phyloP scores from a whole-genome alignment of 768 basidiomycete genomes.

The Baorangia bicolor region DNA sequence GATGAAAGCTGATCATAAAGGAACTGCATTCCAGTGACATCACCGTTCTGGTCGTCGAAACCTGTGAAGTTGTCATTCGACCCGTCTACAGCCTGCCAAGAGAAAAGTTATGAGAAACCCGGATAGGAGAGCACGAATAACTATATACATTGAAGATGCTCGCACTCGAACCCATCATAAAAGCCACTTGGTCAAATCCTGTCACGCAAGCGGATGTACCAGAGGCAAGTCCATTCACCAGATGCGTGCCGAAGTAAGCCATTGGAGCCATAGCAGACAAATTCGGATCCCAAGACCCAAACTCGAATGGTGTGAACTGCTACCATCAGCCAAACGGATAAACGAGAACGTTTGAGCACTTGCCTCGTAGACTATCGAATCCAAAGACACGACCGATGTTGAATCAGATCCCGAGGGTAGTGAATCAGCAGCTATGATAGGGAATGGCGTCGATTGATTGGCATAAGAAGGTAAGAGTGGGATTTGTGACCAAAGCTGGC shows the following conservation, averaged over 20 bases:
- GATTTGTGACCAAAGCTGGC: conserved; percentile 64
- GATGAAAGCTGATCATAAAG: too few relatives aligned
- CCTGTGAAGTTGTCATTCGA: conserved; percentile 36
- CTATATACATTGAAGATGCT: conserved; percentile 59
- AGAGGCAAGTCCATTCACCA: conserved; percentile 54
- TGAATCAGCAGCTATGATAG: conserved; percentile 62
- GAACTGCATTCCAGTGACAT: conserved; percentile 38
- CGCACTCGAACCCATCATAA: conserved; percentile 74
- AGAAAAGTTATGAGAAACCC: background rate
- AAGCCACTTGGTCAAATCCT: conserved; percentile 73
- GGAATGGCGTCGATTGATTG: conserved; percentile 56
- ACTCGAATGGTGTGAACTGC: conserved; percentile 62
- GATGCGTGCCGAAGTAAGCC: conserved; percentile 60
- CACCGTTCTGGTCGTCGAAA: conserved; percentile 11
- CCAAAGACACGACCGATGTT: conserved; percentile 39
- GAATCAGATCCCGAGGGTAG: conserved; percentile 44
- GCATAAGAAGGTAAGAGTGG: conserved; percentile 51
- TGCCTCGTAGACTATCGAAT: conserved; percentile 61
- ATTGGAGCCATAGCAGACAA: conserved; percentile 70
- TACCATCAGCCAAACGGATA: background rate
- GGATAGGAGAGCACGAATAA: background rate
- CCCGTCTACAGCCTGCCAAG: conserved; percentile 50
- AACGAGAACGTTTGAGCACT: conserved; percentile 13
- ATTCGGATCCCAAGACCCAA: conserved; percentile 72
- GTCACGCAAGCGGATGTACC: conserved; percentile 62